phyloP scores from a whole-genome alignment of 129 eudicot genomes.

The Dittrichia graveolens region DNA sequence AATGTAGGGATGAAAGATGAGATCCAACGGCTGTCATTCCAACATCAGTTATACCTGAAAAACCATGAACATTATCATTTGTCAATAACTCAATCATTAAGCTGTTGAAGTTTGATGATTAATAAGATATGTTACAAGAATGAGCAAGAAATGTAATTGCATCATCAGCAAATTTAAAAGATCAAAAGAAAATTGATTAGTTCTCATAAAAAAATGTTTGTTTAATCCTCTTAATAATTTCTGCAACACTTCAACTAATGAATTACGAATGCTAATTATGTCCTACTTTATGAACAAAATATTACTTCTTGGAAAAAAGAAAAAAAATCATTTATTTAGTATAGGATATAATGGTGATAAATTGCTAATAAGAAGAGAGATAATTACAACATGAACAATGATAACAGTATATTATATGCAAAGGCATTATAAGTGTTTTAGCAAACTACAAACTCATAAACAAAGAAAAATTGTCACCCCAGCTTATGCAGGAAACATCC shows the following conservation, averaged over 20 bases:
- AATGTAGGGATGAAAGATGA: slow-evolving; percentile 63
- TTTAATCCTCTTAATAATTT: slow-evolving; percentile 19
- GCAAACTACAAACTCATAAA: not conserved
- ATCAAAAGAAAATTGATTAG: not conserved
- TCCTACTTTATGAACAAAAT: not conserved
- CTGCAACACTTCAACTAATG: not conserved
- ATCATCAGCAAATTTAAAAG: not conserved
- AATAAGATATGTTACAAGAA: not conserved
- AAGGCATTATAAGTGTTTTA: not conserved
- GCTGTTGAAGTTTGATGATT: not conserved
- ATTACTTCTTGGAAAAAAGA: not conserved
- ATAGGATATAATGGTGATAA: not conserved
- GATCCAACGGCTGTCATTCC: slow-evolving; percentile 75
- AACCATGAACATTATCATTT: slow-evolving; percentile 24
- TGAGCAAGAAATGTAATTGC: not conserved
- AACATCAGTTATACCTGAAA: slow-evolving; percentile 78
- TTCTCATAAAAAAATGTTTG: not conserved
- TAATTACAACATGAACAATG: too few relatives aligned
- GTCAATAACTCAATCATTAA: not conserved
- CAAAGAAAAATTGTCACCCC: not conserved
- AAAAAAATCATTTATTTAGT: not conserved
- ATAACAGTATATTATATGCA: too few relatives aligned
- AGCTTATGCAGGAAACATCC: not conserved
- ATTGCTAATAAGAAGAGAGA: too few relatives aligned
- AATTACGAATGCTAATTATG: not conserved